Percentiles rank a stretch among this genome's conserved stretches.
These are phyloP conservation scores for Aureobasidium sp. DNA, from an alignment of 2,329 filamentous ascomycete genomes.

Conservation along the genomic window DNA sequence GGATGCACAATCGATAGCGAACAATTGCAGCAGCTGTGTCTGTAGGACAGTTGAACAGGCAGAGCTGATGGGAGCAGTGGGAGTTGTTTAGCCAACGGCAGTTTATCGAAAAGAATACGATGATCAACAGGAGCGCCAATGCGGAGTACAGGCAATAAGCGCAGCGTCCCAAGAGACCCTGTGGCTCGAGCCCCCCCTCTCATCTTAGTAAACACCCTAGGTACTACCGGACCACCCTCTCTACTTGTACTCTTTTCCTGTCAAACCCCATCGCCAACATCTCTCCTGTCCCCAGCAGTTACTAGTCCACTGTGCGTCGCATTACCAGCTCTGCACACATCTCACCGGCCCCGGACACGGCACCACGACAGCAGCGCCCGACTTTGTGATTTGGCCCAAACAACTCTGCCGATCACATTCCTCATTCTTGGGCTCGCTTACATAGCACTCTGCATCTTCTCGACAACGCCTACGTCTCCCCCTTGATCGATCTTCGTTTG, in stretches of 20 bases:
- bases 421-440: constrained; percentile 8
- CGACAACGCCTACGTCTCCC: neutral
- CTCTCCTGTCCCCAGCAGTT: constrained; percentile 1
- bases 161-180: neutral
- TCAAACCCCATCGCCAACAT: neutral
- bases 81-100: neutral
- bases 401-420: constrained; percentile 5
- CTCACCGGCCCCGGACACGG: neutral
- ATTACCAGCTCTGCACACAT: neutral
- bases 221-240: neutral
- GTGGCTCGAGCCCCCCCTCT: neutral
- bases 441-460: constrained; percentile 6
- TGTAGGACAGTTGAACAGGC: neutral
- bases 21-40: neutral
- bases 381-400: neutral
- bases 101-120: neutral
- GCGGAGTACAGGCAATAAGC: neutral
- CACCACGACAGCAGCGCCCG: neutral
- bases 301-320: neutral
- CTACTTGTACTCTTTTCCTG: neutral
- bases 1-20: neutral
- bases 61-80: neutral
- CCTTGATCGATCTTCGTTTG: neutral
- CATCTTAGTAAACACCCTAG: constrained; percentile 7
- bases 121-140: constrained; percentile 5